phyloP scores from a whole-genome alignment of 2,329 filamentous ascomycete species.

The Alternaria triticimaculans region DNA sequence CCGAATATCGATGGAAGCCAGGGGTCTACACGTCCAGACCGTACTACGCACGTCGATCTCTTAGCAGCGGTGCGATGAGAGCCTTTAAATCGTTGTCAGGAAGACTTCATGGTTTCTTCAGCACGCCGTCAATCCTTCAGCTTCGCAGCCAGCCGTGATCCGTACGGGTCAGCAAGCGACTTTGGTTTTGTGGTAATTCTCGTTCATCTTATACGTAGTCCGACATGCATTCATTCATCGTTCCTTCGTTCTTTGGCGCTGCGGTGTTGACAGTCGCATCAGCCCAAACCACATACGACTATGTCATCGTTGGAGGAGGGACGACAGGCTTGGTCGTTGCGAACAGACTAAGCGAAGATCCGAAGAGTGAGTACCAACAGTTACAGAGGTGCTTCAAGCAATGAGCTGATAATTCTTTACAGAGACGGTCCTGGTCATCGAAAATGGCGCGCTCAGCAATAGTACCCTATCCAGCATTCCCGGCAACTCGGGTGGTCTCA shows the following conservation, averaged over 20 bases:
- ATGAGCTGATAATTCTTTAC: neutral
- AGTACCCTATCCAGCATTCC: conserved; percentile 16
- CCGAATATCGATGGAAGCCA: neutral
- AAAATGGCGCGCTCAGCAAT: conserved; percentile 19
- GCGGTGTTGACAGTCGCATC: neutral
- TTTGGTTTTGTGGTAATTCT: neutral
- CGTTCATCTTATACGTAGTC: neutral
- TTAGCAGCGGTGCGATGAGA: neutral
- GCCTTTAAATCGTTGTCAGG: neutral
- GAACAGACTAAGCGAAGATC: conserved; percentile 26
- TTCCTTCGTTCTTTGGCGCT: neutral
- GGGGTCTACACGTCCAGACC: neutral
- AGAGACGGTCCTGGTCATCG: conserved; percentile 27
- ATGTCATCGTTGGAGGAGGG: conserved; percentile 34
- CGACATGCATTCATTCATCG: neutral
- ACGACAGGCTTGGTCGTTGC: conserved; percentile 27
- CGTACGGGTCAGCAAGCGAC: neutral
- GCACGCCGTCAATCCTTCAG: neutral
- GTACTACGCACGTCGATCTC: neutral
- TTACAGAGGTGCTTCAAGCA: neutral
- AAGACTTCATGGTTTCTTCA: neutral
- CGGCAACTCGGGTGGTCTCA: conserved; percentile 16
- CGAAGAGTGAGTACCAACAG: neutral
- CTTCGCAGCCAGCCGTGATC: neutral
- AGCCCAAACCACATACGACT: conserved; percentile 23